Evolutionary conservation across 352 stramenopile genomes (phyloP), one percentile per base, ranked within the genome.

Genomic region (Phytophthora uliginosa): DNA sequence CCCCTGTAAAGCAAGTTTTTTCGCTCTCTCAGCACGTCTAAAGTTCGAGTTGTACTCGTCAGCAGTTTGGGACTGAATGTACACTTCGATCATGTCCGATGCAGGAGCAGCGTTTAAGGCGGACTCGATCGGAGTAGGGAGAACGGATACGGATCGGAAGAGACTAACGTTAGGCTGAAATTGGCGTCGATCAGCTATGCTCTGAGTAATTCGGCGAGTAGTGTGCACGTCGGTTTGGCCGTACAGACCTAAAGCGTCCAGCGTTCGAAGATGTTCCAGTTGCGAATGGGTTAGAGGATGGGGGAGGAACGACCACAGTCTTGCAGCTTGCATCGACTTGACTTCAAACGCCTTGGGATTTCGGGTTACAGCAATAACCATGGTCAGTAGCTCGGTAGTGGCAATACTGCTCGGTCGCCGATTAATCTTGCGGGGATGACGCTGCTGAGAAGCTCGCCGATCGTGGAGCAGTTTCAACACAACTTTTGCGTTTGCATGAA

Each of bases 271-370:
- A 17, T 4, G 20, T 9, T 28, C 20, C 17, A 56, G 36, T 38
- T 69, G 62, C 18, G 53, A 38, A 28, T 4, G 26, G 36, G 52
- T 48, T 10, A 69, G 13, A 26, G 13, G 51, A 53, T 73, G 66
- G 22, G 66, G 50, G 20, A 38, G 40, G 18, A 58, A 73, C 4
- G 66, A 52, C 63, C 66, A 38, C 6, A 68, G 45, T 63, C 66
- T 40, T 3, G 52, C 34, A 17, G 13, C 9, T 12, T 62, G 22
- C 6, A 68, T 20, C 33, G 61, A 47, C 22, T 22, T 55, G 3
- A 68, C 20, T 18, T 62, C 10, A 20, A 55, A 62, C 3, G 17
- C 17, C 13, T 17, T 36, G 6, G 51, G 61, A 34, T 68, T 40
- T 18, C 51, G 34, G 28, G 51, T 61, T 20, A 73, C 58, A 24